Percentiles rank a stretch among this genome's conserved stretches.
phyloP scores from a whole-genome alignment of 169 alveolate genomes.

The Perkinsus chesapeaki region DNA sequence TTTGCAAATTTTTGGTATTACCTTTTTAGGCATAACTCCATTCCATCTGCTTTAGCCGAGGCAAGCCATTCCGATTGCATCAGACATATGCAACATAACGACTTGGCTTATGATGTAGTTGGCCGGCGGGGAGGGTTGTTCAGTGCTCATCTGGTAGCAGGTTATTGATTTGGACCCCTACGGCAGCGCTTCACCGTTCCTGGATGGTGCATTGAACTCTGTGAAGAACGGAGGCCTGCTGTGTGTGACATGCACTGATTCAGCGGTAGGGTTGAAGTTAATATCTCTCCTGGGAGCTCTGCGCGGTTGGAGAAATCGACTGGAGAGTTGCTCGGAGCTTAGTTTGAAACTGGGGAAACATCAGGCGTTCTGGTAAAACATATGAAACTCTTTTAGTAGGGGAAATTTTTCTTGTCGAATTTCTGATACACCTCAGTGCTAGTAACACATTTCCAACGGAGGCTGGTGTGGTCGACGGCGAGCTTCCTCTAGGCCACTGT shows the following conservation, averaged over 20 bases:
- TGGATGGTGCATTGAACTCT: conserved; percentile 74
- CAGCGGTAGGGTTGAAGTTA: background rate
- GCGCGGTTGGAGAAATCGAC: no score
- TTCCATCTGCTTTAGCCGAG: background rate
- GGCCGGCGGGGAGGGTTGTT: conserved; percentile 18
- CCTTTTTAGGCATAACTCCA: conserved; percentile 9
- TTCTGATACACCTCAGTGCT: no score
- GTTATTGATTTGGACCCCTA: conserved; percentile 86
- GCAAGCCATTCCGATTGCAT: background rate
- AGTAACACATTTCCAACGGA: no score
- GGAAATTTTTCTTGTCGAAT: no score
- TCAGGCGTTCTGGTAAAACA: no score
- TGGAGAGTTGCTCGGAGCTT: no score
- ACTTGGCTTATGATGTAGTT: background rate
- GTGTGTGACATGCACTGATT: conserved; percentile 82
- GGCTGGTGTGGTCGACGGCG: no score
- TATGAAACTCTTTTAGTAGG: no score
- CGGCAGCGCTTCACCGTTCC: conserved; percentile 80
- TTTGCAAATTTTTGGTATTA: no score
- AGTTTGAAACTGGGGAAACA: no score
- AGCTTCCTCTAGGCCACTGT: no score
- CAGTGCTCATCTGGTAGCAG: conserved; percentile 39
- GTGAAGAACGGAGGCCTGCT: conserved; percentile 60
- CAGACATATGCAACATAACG: background rate
- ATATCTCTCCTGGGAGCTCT: no score